These are phyloP conservation scores for Pseudogymnoascus sp. DNA, from an alignment of 2,329 filamentous ascomycete species.

Conservation along the genomic window DNA sequence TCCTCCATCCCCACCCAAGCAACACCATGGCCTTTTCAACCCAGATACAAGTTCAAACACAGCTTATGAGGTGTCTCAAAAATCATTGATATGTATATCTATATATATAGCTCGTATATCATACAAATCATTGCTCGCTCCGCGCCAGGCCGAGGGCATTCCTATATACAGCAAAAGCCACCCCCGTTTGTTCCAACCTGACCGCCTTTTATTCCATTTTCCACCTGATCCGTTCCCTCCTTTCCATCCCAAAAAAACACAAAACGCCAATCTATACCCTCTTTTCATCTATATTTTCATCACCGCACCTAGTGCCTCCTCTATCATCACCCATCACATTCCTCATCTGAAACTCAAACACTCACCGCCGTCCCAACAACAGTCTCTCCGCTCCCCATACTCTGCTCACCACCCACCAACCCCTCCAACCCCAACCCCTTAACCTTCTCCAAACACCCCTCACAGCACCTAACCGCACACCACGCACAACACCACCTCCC, in stretches of 20 bases:
- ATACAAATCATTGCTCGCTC: conserved; percentile 1
- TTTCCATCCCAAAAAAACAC: neutral
- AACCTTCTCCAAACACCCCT: conserved; percentile 21
- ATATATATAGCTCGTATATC: conserved; percentile 3
- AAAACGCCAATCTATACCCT: neutral
- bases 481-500: conserved; percentile 25
- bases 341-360: neutral
- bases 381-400: neutral
- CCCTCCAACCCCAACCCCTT: neutral
- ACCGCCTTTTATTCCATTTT: neutral
- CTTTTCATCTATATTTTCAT: neutral
- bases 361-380: neutral
- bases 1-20: neutral
- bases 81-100: neutral
- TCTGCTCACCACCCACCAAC: neutral
- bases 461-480: conserved; percentile 27
- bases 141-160: conserved; percentile 3
- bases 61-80: neutral
- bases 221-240: neutral
- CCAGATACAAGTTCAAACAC: neutral
- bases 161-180: conserved; percentile 1
- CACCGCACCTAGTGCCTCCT: neutral
- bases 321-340: neutral
- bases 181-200: neutral
- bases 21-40: neutral